A percentile compares a stretch with the other conserved stretches of the same genome.
Conservation (phyloP, 208 protist genomes). For the Entamoeba dispar region DNA sequence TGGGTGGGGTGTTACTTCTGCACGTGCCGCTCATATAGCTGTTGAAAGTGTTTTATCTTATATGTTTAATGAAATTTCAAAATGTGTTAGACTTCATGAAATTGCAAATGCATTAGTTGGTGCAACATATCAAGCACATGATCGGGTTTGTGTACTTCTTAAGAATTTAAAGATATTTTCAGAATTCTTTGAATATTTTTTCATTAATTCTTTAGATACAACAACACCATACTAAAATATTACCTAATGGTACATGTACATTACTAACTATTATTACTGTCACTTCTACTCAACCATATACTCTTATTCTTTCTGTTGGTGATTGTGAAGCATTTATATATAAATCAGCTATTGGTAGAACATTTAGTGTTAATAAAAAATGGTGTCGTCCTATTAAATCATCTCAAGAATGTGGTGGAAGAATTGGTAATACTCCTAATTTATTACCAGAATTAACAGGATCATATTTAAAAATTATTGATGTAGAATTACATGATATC, state of each 20-base stretch:
- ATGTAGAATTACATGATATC: background rate
- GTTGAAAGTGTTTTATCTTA: background rate
- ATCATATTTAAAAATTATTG: background rate
- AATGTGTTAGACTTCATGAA: background rate
- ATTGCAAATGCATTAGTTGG: background rate
- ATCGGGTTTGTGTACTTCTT: background rate
- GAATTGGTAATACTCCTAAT: background rate
- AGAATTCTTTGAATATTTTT: no score
- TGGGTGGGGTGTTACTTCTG: background rate
- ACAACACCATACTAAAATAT: background rate
- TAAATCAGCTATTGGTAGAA: background rate
- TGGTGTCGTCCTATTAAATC: background rate
- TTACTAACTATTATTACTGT: background rate
- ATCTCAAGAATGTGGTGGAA: background rate
- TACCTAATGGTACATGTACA: background rate
- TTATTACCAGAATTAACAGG: background rate
- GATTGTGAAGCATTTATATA: background rate
- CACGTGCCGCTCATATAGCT: background rate
- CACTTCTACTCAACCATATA: background rate
- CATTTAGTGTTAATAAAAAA: background rate
- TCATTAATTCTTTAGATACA: background rate
- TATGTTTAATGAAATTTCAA: background rate
- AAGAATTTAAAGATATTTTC: no score
- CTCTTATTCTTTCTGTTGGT: background rate
- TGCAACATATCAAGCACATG: background rate